phyloP scores from a whole-genome alignment of 1,284 basidiomycete genomes.

The Sporisorium iseilematis-ciliati region DNA sequence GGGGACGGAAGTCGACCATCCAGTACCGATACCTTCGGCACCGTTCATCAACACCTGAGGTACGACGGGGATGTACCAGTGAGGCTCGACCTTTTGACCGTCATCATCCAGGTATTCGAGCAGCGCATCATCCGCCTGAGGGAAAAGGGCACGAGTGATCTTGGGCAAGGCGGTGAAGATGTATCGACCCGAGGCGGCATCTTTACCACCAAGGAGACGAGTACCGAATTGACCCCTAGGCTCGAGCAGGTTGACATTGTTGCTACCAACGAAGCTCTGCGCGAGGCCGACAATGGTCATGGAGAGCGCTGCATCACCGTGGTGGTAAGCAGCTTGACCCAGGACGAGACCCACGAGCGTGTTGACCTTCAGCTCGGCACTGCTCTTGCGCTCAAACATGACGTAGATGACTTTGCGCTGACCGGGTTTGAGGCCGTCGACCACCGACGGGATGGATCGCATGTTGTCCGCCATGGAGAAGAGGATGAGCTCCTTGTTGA shows the following conservation, averaged over 20 bases:
- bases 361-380: conserved; percentile 93
- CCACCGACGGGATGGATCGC: conserved; percentile 86
- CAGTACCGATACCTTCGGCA: conserved; percentile 97
- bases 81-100: conserved; percentile 88
- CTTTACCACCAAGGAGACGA: conserved; percentile 67
- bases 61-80: conserved; percentile 91
- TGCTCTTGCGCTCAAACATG: conserved; percentile 94
- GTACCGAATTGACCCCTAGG: conserved; percentile 98
- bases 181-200: conserved; percentile 96
- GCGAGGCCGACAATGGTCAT: conserved; percentile 93
- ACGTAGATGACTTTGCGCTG: conserved; percentile 96
- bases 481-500: conserved; percentile 97
- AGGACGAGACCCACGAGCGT: conserved; percentile 95
- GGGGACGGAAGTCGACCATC: conserved; percentile 95
- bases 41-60: conserved; percentile 94
- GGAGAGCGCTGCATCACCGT: conserved; percentile 88
- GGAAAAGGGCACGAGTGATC: conserved; percentile 84
- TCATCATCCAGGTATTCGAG: conserved; percentile 90
- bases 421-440: conserved; percentile 98
- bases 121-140: conserved; percentile 85
- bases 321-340: conserved; percentile 95
- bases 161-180: conserved; percentile 88
- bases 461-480: conserved; percentile 99
- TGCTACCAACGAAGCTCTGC: conserved; percentile 93
- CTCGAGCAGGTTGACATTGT: conserved; percentile 90